Conservation (phyloP, 192 early-diverging fungal species). For the Allomyces macrogynus region DNA sequence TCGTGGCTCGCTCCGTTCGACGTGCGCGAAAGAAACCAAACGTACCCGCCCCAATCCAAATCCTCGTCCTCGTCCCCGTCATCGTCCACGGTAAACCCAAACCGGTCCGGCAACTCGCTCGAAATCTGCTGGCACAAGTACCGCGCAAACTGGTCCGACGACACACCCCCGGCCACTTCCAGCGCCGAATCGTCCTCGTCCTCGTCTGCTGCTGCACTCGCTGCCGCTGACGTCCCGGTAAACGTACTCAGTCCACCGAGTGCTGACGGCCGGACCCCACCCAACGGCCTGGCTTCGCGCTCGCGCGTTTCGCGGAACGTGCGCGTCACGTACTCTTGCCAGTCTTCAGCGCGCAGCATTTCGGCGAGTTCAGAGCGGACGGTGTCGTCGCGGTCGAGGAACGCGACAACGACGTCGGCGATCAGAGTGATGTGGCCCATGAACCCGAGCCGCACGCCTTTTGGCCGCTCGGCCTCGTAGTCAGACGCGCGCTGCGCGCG, state of each 20-base stretch:
- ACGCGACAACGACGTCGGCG: conserved; percentile 79
- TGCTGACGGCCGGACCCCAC: conserved; percentile 20
- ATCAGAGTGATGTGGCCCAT: conserved; percentile 99
- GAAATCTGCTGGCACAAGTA: conserved; percentile 50
- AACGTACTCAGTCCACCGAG: not conserved
- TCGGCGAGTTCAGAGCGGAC: conserved; percentile 21
- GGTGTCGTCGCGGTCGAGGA: conserved; percentile 49
- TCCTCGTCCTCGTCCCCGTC: conserved; percentile 32
- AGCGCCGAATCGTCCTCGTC: not conserved
- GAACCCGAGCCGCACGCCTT: conserved; percentile 80
- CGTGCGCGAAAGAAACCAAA: not conserved
- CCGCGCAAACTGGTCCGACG: conserved; percentile 33
- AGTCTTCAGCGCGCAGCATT: conserved; percentile 17
- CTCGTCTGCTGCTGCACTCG: not conserved
- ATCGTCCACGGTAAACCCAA: conserved; percentile 41
- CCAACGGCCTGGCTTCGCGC: conserved; percentile 27
- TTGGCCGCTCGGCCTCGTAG: conserved; percentile 51
- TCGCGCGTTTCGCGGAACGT: conserved; percentile 28
- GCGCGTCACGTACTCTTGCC: conserved; percentile 28
- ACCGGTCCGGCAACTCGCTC: conserved; percentile 46
- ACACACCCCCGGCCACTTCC: not conserved
- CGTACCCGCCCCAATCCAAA: conserved; percentile 27
- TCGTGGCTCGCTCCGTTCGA: too few relatives aligned
- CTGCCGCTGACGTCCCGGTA: not conserved
- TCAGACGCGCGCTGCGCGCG: conserved; percentile 71